Conservation (phyloP, 768 basidiomycete species). For the Leccinum uliginosum region DNA sequence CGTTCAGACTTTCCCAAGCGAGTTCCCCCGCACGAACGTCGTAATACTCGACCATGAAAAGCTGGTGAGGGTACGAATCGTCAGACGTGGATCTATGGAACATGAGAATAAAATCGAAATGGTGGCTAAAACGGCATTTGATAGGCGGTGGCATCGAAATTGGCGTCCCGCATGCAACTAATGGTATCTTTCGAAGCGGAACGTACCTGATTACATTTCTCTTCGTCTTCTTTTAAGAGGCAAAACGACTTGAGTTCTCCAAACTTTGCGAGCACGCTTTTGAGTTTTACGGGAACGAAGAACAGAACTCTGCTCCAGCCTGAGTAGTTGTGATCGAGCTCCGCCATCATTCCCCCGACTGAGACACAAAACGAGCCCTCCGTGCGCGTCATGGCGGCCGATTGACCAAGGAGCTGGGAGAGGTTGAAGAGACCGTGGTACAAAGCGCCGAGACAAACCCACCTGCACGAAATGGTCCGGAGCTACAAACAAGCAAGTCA, state of each 20-base stretch:
- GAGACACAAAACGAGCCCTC: conserved; percentile 51
- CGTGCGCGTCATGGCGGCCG: conserved; percentile 43
- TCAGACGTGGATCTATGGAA: conserved; percentile 12
- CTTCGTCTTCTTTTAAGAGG: conserved; percentile 24
- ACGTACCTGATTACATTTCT: conserved; percentile 28
- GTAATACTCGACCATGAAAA: conserved; percentile 63
- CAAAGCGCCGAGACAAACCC: conserved; percentile 9
- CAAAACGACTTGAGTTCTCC: conserved; percentile 30
- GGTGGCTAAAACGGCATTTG: conserved; percentile 4
- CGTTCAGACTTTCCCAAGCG: conserved; percentile 50
- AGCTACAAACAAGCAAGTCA: conserved; percentile 42
- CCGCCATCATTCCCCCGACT: conserved; percentile 28
- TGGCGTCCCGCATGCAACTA: not conserved
- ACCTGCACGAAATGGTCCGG: conserved; percentile 46
- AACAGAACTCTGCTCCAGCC: conserved; percentile 23
- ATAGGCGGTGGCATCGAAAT: conserved; percentile 3
- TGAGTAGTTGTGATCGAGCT: conserved; percentile 20
- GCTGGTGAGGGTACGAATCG: conserved; percentile 19
- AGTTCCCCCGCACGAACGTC: conserved; percentile 55
- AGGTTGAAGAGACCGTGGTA: conserved; percentile 5
- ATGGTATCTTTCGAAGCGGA: not conserved
- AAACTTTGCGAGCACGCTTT: conserved; percentile 26
- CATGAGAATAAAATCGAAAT: not conserved
- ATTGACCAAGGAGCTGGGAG: conserved; percentile 48
- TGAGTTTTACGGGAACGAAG: conserved; percentile 27